These are phyloP conservation scores for Penicillium sp. DNA, from an alignment of 2,329 filamentous ascomycete genomes.

Conservation along the genomic window DNA sequence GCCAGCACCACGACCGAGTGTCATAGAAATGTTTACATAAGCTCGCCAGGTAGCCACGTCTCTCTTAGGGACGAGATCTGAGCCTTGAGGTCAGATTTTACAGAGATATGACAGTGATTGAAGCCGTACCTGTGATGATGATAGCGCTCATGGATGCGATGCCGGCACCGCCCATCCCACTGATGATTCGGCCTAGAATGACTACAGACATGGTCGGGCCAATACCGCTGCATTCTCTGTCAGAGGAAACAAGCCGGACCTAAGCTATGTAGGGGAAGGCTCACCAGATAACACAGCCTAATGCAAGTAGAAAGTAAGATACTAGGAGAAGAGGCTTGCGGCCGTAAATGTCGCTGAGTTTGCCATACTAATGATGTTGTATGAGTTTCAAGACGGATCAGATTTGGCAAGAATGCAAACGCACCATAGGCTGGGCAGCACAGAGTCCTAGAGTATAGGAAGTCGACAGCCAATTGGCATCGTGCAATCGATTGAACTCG, in stretches of 20 bases:
- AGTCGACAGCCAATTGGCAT: constrained; percentile 57
- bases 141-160: constrained; percentile 44
- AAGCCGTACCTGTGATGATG: constrained; percentile 36
- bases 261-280: background rate
- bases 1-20: constrained; percentile 48
- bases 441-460: constrained; percentile 50
- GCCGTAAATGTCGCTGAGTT: constrained; percentile 57
- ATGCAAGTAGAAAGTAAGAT: constrained; percentile 50
- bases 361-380: constrained; percentile 42
- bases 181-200: constrained; percentile 38
- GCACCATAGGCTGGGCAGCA: constrained; percentile 52
- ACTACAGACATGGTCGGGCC: constrained; percentile 36
- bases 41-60: constrained; percentile 48
- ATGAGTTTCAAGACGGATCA: constrained; percentile 11
- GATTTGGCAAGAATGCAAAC: constrained; percentile 13
- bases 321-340: constrained; percentile 49
- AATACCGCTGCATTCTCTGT: constrained; percentile 28
- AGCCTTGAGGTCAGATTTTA: background rate
- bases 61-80: constrained; percentile 46
- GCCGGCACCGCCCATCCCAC: constrained; percentile 44
- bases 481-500: constrained; percentile 54
- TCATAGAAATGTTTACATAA: constrained; percentile 51
- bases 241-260: background rate
- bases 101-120: background rate
- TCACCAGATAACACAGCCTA: constrained; percentile 41